Conservation (phyloP, 2,329 filamentous ascomycete species). For the Blumeriella jaapii region DNA sequence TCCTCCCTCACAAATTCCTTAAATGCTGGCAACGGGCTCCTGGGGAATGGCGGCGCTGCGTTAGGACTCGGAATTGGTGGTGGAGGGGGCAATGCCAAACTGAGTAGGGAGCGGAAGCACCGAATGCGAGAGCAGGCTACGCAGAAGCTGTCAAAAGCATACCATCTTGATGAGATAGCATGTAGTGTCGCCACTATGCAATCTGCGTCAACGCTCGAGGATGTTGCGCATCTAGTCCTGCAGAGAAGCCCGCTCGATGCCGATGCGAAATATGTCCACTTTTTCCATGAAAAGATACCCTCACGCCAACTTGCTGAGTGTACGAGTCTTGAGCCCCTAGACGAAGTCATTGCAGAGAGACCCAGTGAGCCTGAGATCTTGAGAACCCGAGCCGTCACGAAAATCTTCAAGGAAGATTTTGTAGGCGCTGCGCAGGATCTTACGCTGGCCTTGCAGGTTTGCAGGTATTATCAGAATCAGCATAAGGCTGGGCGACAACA, state of each 20-base stretch:
- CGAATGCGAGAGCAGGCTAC: conserved; percentile 73
- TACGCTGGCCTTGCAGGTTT: conserved; percentile 49
- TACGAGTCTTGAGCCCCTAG: conserved; percentile 54
- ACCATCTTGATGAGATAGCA: conserved; percentile 71
- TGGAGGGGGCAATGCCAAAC: conserved; percentile 47
- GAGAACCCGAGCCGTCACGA: conserved; percentile 63
- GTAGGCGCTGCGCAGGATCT: conserved; percentile 59
- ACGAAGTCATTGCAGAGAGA: conserved; percentile 53
- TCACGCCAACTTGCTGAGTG: conserved; percentile 60
- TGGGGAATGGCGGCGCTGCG: conserved; percentile 36
- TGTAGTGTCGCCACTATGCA: conserved; percentile 79
- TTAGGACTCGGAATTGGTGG: conserved; percentile 45
- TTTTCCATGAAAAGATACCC: conserved; percentile 85
- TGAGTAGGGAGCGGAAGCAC: conserved; percentile 67
- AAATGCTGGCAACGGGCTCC: conserved; percentile 38
- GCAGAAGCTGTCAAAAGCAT: conserved; percentile 65
- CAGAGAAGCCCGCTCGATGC: conserved; percentile 54
- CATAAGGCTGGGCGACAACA: conserved; percentile 30
- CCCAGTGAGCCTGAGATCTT: conserved; percentile 55
- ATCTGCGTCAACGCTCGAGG: conserved; percentile 63
- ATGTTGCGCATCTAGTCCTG: conserved; percentile 62
- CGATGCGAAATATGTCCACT: conserved; percentile 81
- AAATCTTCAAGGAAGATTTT: conserved; percentile 64
- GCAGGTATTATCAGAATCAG: conserved; percentile 26
- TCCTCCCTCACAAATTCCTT: conserved; percentile 46